phyloP scores from a whole-genome alignment of 1,284 basidiomycete genomes.

The Vanrija sp. region DNA sequence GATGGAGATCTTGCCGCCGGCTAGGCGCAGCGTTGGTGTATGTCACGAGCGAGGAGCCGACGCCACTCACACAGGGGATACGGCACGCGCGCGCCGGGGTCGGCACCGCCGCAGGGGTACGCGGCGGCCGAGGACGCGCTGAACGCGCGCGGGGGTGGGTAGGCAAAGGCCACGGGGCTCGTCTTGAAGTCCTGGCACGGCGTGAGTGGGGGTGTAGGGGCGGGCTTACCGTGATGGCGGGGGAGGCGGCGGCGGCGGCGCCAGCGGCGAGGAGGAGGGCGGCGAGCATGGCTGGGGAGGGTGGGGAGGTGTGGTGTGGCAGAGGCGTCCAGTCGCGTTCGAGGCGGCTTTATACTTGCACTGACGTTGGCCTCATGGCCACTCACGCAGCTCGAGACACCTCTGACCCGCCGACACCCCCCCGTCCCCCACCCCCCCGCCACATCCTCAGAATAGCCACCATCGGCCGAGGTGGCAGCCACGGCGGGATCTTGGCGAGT shows the following conservation, averaged over 20 bases:
- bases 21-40: neutral
- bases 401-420: too few relatives aligned
- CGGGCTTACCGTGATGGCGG: conserved; percentile 17
- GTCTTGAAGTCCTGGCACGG: conserved; percentile 11
- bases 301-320: neutral
- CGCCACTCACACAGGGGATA: too few relatives aligned
- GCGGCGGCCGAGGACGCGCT: conserved; percentile 10
- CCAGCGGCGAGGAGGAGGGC: neutral
- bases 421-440: too few relatives aligned
- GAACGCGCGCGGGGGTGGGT: conserved; percentile 20
- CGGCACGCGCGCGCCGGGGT: conserved; percentile 3
- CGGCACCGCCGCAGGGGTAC: conserved; percentile 23
- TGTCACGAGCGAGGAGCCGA: too few relatives aligned
- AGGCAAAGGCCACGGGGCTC: conserved; percentile 15
- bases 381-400: too few relatives aligned
- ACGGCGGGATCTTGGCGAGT: too few relatives aligned
- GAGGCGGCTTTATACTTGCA: too few relatives aligned
- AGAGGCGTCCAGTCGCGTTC: too few relatives aligned
- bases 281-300: conserved; percentile 6
- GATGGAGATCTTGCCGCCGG: conserved; percentile 24
- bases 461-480: too few relatives aligned
- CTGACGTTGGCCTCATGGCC: too few relatives aligned
- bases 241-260: conserved; percentile 7
- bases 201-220: neutral
- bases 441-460: neutral